These are phyloP conservation scores for Aspergillus viridinutans DNA, from an alignment of 2,329 filamentous ascomycete species.

Conservation along the genomic window DNA sequence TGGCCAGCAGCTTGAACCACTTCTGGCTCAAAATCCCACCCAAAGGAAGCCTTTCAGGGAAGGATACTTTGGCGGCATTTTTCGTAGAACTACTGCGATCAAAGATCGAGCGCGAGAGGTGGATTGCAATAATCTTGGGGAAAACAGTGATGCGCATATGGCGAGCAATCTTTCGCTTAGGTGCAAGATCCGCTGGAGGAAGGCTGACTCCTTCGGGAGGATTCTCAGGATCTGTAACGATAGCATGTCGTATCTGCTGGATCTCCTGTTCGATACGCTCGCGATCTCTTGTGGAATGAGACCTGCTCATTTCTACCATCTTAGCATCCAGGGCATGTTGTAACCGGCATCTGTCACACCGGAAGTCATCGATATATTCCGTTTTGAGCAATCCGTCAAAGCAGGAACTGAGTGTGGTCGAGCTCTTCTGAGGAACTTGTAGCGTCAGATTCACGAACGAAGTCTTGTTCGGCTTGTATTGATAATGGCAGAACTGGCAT, in stretches of 20 bases:
- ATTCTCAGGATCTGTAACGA: slow-evolving; percentile 77
- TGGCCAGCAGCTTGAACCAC: slow-evolving; percentile 76
- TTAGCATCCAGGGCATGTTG: slow-evolving; percentile 68
- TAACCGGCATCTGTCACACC: slow-evolving; percentile 89
- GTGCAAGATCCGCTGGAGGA: slow-evolving; percentile 69
- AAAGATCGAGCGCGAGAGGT: slow-evolving; percentile 90
- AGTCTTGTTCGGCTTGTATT: slow-evolving; percentile 75
- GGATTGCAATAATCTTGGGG: slow-evolving; percentile 84
- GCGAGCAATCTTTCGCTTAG: slow-evolving; percentile 78
- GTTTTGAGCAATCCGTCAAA: slow-evolving; percentile 93
- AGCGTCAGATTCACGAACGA: slow-evolving; percentile 90
- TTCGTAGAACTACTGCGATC: slow-evolving; percentile 77
- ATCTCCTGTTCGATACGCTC: slow-evolving; percentile 56
- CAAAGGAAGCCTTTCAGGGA: slow-evolving; percentile 79
- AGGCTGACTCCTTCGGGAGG: slow-evolving; percentile 68
- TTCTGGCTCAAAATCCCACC: slow-evolving; percentile 74
- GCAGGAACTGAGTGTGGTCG: slow-evolving; percentile 78
- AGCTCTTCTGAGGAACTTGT: slow-evolving; percentile 78
- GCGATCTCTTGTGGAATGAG: slow-evolving; percentile 51
- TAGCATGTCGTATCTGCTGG: slow-evolving; percentile 61
- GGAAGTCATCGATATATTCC: slow-evolving; percentile 95
- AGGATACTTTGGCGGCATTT: slow-evolving; percentile 89
- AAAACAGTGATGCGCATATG: slow-evolving; percentile 84
- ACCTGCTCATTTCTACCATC: slow-evolving; percentile 55
- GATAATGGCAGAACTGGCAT: slow-evolving; percentile 84